These are phyloP conservation scores for Zarea fungicola DNA, from an alignment of 2,329 filamentous ascomycete species.

Conservation along the genomic window DNA sequence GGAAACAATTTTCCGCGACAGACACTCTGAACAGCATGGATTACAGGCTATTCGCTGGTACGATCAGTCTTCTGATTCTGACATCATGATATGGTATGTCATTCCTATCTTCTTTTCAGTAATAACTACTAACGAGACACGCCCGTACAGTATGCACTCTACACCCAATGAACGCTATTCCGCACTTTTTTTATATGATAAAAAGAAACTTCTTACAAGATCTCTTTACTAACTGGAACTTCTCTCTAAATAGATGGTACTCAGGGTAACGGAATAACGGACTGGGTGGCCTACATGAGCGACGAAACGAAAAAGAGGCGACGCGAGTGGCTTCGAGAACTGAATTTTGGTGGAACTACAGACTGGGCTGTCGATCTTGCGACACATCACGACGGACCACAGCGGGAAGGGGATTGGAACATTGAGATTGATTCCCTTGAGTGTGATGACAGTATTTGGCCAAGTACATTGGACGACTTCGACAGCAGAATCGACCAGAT, in stretches of 20 bases:
- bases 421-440: neutral
- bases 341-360: conserved; percentile 17
- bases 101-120: no score
- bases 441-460: neutral
- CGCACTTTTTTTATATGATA: no score
- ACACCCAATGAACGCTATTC: no score
- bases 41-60: no score
- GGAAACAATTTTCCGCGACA: no score
- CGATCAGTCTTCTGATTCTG: no score
- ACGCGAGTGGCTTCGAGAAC: neutral
- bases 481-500: neutral
- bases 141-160: no score
- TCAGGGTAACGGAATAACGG: neutral
- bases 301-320: conserved; percentile 13
- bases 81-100: no score
- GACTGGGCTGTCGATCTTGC: conserved; percentile 21
- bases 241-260: no score
- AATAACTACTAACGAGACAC: no score
- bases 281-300: conserved; percentile 19
- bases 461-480: neutral
- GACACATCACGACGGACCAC: neutral
- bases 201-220: no score
- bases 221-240: no score
- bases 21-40: conserved; percentile 15
- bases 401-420: neutral